Conservation (phyloP, 192 early-diverging fungal genomes). For the Gigaspora rosea region DNA sequence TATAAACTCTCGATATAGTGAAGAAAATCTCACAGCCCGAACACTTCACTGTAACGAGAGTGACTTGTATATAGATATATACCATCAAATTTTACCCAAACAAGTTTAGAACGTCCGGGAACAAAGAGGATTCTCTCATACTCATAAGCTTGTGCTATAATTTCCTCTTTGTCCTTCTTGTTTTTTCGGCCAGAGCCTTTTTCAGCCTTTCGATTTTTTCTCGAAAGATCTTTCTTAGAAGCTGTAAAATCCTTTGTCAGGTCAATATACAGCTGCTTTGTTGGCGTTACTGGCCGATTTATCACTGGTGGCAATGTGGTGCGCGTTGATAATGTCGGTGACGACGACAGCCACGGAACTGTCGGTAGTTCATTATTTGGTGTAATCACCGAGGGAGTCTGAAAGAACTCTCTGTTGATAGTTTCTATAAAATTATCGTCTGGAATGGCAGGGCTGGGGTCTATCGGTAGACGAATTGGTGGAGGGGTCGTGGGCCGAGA, state of each 20-base stretch:
- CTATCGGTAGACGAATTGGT: background rate
- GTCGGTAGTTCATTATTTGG: background rate
- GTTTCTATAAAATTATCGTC: slow-evolving; percentile 19
- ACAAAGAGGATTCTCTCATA: slow-evolving; percentile 2
- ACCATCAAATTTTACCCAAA: slow-evolving; percentile 17
- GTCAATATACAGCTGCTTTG: too few relatives aligned
- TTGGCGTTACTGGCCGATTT: too few relatives aligned
- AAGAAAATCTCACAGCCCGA: too few relatives aligned
- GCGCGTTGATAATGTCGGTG: background rate
- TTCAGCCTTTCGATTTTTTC: too few relatives aligned
- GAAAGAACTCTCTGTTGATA: slow-evolving; percentile 7
- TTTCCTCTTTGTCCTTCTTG: background rate
- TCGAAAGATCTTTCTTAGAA: too few relatives aligned
- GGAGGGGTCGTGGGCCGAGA: background rate
- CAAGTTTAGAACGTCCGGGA: slow-evolving; percentile 7
- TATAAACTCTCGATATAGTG: too few relatives aligned
- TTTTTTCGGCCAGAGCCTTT: too few relatives aligned
- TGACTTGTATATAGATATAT: background rate
- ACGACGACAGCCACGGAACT: background rate
- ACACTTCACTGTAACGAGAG: too few relatives aligned
- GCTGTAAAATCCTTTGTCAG: too few relatives aligned
- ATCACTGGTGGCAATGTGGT: too few relatives aligned
- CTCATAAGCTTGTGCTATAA: background rate
- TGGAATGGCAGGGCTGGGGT: background rate
- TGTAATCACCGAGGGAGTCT: background rate